Conservation (phyloP, 2,329 filamentous ascomycete genomes). For the Cladosporium sp. region DNA sequence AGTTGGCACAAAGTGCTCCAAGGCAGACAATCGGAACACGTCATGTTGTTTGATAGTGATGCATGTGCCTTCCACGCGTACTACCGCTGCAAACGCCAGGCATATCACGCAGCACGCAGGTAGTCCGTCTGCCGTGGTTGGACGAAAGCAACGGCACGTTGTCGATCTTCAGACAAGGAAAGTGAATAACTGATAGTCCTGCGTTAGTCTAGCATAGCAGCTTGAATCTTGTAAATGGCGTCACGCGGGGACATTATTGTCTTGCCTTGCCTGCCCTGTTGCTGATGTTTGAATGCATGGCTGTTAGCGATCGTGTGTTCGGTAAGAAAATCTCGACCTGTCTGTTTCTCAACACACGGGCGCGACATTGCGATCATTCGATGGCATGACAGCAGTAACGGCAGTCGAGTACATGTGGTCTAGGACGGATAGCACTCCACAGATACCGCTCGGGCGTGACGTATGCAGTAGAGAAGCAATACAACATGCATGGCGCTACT, state of each 20-base stretch:
- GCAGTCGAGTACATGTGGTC: neutral
- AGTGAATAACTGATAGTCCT: neutral
- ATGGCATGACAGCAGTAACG: neutral
- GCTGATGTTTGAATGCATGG: neutral
- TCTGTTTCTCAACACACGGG: neutral
- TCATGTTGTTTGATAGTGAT: neutral
- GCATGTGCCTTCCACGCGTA: neutral
- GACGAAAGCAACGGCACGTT: neutral
- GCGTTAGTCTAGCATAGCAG: neutral
- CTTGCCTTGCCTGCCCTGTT: neutral
- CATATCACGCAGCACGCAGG: neutral
- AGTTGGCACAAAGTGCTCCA: neutral
- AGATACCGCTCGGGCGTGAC: neutral
- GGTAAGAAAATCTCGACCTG: neutral
- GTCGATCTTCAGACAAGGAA: neutral
- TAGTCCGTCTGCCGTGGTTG: neutral
- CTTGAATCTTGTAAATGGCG: neutral
- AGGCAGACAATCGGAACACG: neutral
- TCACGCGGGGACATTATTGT: neutral
- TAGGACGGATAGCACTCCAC: neutral
- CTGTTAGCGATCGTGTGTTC: neutral
- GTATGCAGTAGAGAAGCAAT: neutral
- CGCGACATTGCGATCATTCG: neutral
- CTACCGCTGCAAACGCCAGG: neutral
- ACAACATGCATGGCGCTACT: neutral